phyloP scores from a whole-genome alignment of 306 rosid genomes.

The Begonia fuchsioides region DNA sequence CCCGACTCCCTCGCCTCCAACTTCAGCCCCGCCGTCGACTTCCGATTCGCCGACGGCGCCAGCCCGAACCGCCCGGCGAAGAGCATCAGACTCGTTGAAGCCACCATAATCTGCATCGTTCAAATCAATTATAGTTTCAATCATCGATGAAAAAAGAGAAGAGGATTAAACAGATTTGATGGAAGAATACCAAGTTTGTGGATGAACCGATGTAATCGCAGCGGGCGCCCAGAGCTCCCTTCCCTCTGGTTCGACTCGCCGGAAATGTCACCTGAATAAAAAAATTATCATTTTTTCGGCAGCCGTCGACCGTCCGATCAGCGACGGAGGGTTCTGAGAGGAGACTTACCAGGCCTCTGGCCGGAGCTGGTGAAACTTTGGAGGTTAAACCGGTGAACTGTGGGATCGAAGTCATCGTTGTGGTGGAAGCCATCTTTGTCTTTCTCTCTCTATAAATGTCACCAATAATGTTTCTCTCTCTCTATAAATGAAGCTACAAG shows the following conservation, averaged over 20 bases:
- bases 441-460: no score
- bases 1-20: no score
- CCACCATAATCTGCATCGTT: conserved; percentile 53
- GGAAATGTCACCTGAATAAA: conserved; percentile 39
- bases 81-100: conserved; percentile 69
- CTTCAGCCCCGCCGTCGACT: no score
- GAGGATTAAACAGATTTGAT: no score
- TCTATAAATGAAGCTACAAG: conserved; percentile 28
- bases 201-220: no score
- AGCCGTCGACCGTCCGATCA: no score
- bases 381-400: conserved; percentile 76
- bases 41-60: no score
- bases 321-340: no score
- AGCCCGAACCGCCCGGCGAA: conserved; percentile 93
- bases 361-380: conserved; percentile 34
- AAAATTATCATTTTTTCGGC: no score
- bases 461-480: background rate
- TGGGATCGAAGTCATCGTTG: conserved; percentile 54
- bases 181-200: conserved; percentile 54
- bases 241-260: conserved; percentile 52
- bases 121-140: background rate
- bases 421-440: conserved; percentile 48
- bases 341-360: conserved; percentile 35
- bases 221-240: no score
- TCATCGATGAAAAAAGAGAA: background rate